These are phyloP conservation scores for Penicillium oxalicum DNA, from an alignment of 2,329 filamentous ascomycete genomes.

Conservation along the genomic window DNA sequence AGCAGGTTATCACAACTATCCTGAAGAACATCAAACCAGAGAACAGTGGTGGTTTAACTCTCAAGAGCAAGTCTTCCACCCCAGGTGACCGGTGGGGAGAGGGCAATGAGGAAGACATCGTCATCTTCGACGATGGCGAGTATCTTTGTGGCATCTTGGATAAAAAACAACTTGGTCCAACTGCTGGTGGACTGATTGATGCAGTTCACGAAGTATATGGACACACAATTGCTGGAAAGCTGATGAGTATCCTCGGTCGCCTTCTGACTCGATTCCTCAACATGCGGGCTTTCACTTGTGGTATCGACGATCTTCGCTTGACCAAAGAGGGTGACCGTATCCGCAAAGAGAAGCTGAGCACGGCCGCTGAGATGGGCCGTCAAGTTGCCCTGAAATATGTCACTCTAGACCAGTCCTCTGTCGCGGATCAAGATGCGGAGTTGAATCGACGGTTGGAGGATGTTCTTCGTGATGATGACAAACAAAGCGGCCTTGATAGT, in stretches of 20 bases:
- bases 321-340: constrained; percentile 70
- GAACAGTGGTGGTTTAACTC: constrained; percentile 68
- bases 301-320: constrained; percentile 89
- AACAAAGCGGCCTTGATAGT: constrained; percentile 84
- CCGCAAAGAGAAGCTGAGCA: constrained; percentile 62
- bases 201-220: constrained; percentile 92
- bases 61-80: constrained; percentile 73
- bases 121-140: constrained; percentile 80
- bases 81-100: constrained; percentile 72
- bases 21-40: constrained; percentile 83
- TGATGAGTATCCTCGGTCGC: constrained; percentile 83
- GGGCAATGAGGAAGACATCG: constrained; percentile 65
- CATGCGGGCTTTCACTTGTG: constrained; percentile 93
- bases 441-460: constrained; percentile 76
- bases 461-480: constrained; percentile 81
- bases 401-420: constrained; percentile 62
- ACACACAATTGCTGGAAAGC: constrained; percentile 73
- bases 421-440: constrained; percentile 60
- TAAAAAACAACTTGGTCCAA: constrained; percentile 89
- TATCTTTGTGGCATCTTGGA: constrained; percentile 88
- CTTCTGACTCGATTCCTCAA: constrained; percentile 83
- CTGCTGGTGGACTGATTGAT: constrained; percentile 80
- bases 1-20: constrained; percentile 89
- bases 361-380: constrained; percentile 64
- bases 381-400: constrained; percentile 84